These are phyloP conservation scores for Tolypocladium nubicola DNA, from an alignment of 2,329 filamentous ascomycete genomes.

Conservation along the genomic window DNA sequence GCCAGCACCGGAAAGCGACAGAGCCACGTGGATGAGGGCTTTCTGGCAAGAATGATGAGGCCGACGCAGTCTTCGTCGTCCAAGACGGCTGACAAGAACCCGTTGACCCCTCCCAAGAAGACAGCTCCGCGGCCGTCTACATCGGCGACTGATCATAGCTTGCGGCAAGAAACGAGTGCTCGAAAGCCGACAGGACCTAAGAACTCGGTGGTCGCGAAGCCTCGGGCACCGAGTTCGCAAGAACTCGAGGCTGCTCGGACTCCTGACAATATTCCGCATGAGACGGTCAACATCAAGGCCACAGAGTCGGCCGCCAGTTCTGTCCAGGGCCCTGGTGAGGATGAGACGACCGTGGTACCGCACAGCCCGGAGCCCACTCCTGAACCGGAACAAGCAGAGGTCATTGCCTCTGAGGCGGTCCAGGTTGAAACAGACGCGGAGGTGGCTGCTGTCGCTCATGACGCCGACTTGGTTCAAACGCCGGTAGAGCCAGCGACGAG, in stretches of 20 bases:
- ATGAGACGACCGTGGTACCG: background rate
- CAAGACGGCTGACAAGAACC: constrained; percentile 54
- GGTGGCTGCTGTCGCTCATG: background rate
- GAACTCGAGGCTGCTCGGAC: background rate
- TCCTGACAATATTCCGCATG: background rate
- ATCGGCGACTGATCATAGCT: constrained; percentile 8
- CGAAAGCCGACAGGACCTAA: background rate
- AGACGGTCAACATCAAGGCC: background rate
- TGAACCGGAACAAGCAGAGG: background rate
- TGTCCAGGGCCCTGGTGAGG: background rate
- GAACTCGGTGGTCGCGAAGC: background rate
- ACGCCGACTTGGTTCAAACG: background rate
- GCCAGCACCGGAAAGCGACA: constrained; percentile 33
- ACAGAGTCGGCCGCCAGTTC: background rate
- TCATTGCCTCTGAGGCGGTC: background rate
- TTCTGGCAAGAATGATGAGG: constrained; percentile 73
- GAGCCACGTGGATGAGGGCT: constrained; percentile 54
- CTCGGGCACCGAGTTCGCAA: background rate
- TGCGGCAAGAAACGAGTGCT: constrained; percentile 5
- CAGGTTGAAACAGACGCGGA: background rate
- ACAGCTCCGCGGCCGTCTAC: constrained; percentile 12
- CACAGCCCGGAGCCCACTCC: background rate
- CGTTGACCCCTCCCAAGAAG: constrained; percentile 38
- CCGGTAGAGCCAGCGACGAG: background rate
- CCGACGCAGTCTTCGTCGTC: constrained; percentile 60